A percentile compares a stretch with the other conserved stretches of the same genome.
Conservation (phyloP, 257 asterid genomes). For the Gynochthodes officinalis region DNA sequence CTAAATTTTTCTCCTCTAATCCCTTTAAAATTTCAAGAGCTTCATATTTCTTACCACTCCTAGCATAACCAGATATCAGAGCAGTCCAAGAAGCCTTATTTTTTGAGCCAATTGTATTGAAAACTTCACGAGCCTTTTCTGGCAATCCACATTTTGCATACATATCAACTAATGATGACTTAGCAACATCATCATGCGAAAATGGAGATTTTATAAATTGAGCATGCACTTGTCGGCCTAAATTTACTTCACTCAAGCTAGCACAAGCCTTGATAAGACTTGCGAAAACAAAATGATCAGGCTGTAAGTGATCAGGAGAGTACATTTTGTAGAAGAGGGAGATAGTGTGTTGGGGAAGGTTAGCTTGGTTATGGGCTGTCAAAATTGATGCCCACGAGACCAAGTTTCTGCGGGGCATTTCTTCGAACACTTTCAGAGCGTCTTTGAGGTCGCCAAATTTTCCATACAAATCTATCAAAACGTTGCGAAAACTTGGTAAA, state of each 20-base stretch:
- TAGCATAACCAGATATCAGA: slow-evolving; percentile 65
- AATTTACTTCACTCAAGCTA: slow-evolving; percentile 29
- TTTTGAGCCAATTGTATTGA: slow-evolving; percentile 44
- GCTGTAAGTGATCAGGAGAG: slow-evolving; percentile 35
- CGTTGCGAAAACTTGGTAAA: slow-evolving; percentile 38
- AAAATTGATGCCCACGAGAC: slow-evolving; percentile 84
- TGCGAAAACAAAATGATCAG: slow-evolving; percentile 66
- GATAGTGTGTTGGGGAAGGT: slow-evolving; percentile 35
- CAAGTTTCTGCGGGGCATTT: slow-evolving; percentile 64
- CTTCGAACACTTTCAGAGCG: slow-evolving; percentile 66
- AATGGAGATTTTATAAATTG: slow-evolving; percentile 50
- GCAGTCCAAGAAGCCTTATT: slow-evolving; percentile 66
- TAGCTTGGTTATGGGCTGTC: slow-evolving; percentile 60
- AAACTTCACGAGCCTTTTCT: slow-evolving; percentile 45
- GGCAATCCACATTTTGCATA: slow-evolving; percentile 69
- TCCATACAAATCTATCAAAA: slow-evolving; percentile 49
- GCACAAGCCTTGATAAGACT: slow-evolving; percentile 67
- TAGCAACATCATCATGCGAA: slow-evolving; percentile 60
- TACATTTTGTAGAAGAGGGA: slow-evolving; percentile 35
- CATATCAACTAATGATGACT: slow-evolving; percentile 74
- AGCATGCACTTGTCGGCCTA: slow-evolving; percentile 66
- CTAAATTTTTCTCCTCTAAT: slow-evolving; percentile 41
- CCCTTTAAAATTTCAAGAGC: slow-evolving; percentile 39
- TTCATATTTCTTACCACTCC: slow-evolving; percentile 55
- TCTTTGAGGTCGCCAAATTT: slow-evolving; percentile 46